Percentiles rank a stretch among this genome's conserved stretches.
Evolutionary conservation across 2,329 filamentous ascomycete species (phyloP).

Genomic region (Phyllosticta citriasiana): DNA sequence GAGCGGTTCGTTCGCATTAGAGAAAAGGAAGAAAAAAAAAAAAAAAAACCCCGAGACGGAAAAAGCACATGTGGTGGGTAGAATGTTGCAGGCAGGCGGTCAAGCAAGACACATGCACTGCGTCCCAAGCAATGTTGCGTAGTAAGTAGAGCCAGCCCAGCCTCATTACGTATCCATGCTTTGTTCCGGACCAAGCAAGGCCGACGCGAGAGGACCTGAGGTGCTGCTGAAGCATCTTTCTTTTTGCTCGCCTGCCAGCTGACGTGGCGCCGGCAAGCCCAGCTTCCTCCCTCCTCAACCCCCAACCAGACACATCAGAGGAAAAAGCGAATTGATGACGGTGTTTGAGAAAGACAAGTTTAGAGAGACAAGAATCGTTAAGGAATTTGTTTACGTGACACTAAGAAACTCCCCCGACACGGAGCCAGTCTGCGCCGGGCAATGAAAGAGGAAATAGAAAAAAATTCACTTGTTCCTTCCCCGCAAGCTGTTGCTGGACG

Average conservation of each 20-base stretch:
- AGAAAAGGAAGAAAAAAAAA: not conserved
- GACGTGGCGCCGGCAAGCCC: not conserved
- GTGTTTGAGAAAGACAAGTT: not conserved
- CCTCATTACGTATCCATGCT: not conserved
- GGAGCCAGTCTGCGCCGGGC: not conserved
- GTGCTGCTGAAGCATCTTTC: not conserved
- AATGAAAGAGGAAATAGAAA: not conserved
- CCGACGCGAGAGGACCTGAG: not conserved
- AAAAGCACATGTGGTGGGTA: not conserved
- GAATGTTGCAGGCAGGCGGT: not conserved
- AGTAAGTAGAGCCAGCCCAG: not conserved
- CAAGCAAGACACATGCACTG: not conserved
- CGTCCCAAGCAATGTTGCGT: not conserved
- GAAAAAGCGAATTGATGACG: not conserved
- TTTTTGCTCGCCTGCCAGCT: not conserved
- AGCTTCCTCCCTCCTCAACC: not conserved
- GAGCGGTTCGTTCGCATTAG: not conserved
- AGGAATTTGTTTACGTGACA: not conserved
- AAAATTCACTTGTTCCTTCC: not conserved
- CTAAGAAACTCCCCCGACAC: not conserved
- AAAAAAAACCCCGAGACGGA: too few relatives aligned
- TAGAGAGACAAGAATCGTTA: not conserved
- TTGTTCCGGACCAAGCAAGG: not conserved
- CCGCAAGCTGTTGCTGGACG: not conserved
- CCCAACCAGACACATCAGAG: not conserved